Evolutionary conservation across 148 eudicot genomes (phyloP).

Genomic region (Fallopia convolvulus): DNA sequence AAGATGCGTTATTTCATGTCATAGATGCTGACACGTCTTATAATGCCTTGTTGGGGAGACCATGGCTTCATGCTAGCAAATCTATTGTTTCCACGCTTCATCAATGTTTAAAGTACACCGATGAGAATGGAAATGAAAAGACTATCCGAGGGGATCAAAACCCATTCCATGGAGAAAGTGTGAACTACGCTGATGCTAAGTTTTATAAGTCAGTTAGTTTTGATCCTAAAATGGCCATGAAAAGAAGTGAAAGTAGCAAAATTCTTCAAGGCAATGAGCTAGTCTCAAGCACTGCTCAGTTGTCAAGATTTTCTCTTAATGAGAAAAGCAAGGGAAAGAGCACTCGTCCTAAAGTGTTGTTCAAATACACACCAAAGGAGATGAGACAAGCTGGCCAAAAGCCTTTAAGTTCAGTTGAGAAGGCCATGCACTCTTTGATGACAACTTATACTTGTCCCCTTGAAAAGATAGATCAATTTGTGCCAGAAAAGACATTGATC

Average conservation of each 20-base stretch:
- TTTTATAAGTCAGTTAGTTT: too few relatives aligned
- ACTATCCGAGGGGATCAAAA: not conserved
- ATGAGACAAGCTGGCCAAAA: not conserved
- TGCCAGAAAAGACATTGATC: not conserved
- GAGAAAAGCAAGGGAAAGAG: too few relatives aligned
- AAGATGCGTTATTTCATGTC: not conserved
- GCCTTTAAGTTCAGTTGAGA: not conserved
- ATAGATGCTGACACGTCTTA: not conserved
- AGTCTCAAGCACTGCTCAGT: too few relatives aligned
- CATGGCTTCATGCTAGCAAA: not conserved
- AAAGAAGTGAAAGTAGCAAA: too few relatives aligned
- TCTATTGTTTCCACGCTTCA: not conserved
- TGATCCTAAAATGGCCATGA: too few relatives aligned
- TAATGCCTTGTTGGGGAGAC: not conserved
- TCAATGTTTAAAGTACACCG: not conserved
- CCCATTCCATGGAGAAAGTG: not conserved
- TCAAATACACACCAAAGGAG: not conserved
- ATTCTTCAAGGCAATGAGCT: too few relatives aligned
- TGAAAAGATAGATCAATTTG: not conserved
- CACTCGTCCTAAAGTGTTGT: not conserved
- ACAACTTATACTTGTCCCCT: not conserved
- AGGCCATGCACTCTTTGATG: not conserved
- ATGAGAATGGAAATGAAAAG: not conserved
- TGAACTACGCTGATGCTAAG: too few relatives aligned
- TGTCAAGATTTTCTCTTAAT: too few relatives aligned